Evolutionary conservation across 495 filamentous ascomycete species (phyloP).

Genomic region (Hypoxylon perforatum): DNA sequence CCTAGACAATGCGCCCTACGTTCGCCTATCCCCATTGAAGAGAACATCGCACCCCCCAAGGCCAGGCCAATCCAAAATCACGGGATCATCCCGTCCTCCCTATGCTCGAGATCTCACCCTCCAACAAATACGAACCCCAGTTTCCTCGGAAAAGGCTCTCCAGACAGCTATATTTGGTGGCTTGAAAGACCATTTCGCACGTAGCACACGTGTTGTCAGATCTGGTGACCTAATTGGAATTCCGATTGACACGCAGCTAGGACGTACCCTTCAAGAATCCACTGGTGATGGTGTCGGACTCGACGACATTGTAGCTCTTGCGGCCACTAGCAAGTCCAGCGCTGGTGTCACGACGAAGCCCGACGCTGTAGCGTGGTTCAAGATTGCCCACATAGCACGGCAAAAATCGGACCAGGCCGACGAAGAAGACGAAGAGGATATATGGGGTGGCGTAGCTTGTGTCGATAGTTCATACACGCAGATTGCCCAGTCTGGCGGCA

Average conservation of each 20-base stretch:
- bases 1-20: conserved; percentile 77
- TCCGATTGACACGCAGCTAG: conserved; percentile 83
- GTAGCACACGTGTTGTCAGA: conserved; percentile 78
- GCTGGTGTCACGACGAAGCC: conserved; percentile 42
- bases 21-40: conserved; percentile 74
- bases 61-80: conserved; percentile 59
- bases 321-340: conserved; percentile 43
- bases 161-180: conserved; percentile 85
- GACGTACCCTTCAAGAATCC: conserved; percentile 75
- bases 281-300: conserved; percentile 69
- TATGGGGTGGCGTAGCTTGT: conserved; percentile 84
- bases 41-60: conserved; percentile 54
- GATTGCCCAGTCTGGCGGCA: conserved; percentile 88
- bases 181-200: conserved; percentile 87
- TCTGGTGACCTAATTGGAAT: conserved; percentile 89
- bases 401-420: conserved; percentile 63
- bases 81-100: conserved; percentile 74
- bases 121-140: conserved; percentile 87
- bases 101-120: conserved; percentile 90
- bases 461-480: conserved; percentile 86
- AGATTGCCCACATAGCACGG: conserved; percentile 75
- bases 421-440: conserved; percentile 64
- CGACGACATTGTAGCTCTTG: conserved; percentile 69
- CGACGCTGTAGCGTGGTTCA: conserved; percentile 89
- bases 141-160: conserved; percentile 83